Evolutionary conservation across 345 rosid species (phyloP).

Genomic region (Odontarrhena argentea): DNA sequence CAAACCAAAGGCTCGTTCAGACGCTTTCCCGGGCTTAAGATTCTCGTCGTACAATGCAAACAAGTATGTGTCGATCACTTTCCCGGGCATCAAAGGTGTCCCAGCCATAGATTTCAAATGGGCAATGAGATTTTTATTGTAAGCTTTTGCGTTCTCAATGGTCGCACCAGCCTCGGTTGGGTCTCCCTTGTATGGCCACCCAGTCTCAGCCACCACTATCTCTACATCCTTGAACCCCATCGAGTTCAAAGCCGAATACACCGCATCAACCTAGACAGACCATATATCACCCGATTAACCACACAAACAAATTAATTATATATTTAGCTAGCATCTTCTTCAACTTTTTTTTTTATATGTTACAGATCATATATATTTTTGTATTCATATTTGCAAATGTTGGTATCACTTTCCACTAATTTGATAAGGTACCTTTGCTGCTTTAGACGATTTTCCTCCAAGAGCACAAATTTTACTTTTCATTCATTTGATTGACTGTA

Average conservation of each 20-base stretch:
- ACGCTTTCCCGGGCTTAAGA: slow-evolving; percentile 64
- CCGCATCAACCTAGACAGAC: slow-evolving; percentile 72
- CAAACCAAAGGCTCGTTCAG: slow-evolving; percentile 71
- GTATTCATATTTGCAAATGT: slow-evolving; percentile 4
- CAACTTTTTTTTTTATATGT: background rate
- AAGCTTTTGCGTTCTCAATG: slow-evolving; percentile 82
- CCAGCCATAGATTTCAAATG: slow-evolving; percentile 79
- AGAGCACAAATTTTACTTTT: too few relatives aligned
- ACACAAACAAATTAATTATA: background rate
- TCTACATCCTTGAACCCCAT: slow-evolving; percentile 77
- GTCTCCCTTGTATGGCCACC: slow-evolving; percentile 97
- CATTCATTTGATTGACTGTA: too few relatives aligned
- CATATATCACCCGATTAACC: background rate
- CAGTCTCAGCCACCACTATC: slow-evolving; percentile 91
- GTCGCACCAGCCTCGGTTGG: slow-evolving; percentile 65
- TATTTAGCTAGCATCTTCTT: background rate
- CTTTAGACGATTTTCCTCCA: too few relatives aligned
- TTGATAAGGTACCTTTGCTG: background rate
- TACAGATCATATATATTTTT: background rate
- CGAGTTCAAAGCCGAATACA: slow-evolving; percentile 62
- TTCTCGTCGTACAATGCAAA: slow-evolving; percentile 88
- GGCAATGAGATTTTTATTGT: slow-evolving; percentile 74
- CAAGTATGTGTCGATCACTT: slow-evolving; percentile 76
- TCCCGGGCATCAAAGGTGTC: slow-evolving; percentile 94
- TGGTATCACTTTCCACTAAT: slow-evolving; percentile 6